Evolutionary conservation across 2,329 filamentous ascomycete species (phyloP), one percentile per base, ranked within the genome.

Genomic region (Penicillium sp.): DNA sequence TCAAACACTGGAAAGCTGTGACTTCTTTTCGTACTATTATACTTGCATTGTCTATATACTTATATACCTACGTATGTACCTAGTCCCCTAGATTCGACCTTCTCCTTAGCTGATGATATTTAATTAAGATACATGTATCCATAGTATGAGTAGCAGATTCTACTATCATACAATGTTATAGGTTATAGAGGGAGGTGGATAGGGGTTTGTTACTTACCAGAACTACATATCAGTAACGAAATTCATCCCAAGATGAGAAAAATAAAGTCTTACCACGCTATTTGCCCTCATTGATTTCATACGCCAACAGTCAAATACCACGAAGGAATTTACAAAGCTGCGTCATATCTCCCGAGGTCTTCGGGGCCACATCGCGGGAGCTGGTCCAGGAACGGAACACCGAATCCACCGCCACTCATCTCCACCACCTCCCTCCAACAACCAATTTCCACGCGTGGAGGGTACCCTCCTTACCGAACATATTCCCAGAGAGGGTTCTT

Each of bases 301-400:
- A 20, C 2, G 10, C n/a, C 48, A 29, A 40, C 40, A 22, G 26
- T 9, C 16, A 26, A 14, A 16, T 34, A 47, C 7, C n/a, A 45
- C 39, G 39, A 4, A 31, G 42, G 31, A 5, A 49, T 48, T 48
- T 48, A 44, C 29, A 20, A 32, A 38, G 24, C 38, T 46, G 53
- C 53, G 53, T 56, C 53, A 56, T 56, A 35, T 52, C 48, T 50
- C 29, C 20, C 43, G 29, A 22, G 10, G 14, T 32, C 9, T 34
- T 34, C 31, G 37, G 45, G 47, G 47, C 37, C 35, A 38, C 42
- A 31, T 53, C 24, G 38, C 40, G 44, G 44, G 14, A 35, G 53
- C 43, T 40, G 48, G 29, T 46, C 48, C 48, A 56, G 53, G 53
- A 52, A 56, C 53, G 53, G 53, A 52, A 56, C 48, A 39, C 34